Conservation (phyloP, 1,284 basidiomycete species). For the Ganoderma lingzhi region DNA sequence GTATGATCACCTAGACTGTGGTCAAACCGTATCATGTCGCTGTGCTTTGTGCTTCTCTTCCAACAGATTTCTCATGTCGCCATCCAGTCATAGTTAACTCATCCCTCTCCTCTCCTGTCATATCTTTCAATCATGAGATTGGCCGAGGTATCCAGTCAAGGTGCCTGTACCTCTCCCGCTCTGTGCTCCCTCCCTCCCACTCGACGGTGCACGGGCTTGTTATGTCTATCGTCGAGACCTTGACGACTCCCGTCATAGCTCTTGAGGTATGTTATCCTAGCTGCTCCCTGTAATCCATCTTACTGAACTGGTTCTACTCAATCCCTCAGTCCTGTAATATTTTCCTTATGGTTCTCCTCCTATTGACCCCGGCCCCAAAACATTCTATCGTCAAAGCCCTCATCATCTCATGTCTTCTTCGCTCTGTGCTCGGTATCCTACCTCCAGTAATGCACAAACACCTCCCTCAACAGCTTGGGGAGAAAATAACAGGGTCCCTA, state of each 20-base stretch:
- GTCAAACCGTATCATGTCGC: slow-evolving; percentile 27
- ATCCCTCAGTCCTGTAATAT: slow-evolving; percentile 31
- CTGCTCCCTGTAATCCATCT: background rate
- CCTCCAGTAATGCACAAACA: slow-evolving; percentile 30
- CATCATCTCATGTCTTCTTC: slow-evolving; percentile 33
- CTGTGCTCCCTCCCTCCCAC: background rate
- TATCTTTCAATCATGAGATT: slow-evolving; percentile 2
- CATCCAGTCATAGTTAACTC: background rate
- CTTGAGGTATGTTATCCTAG: slow-evolving; percentile 30
- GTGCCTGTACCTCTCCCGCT: background rate
- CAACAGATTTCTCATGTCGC: slow-evolving; percentile 28
- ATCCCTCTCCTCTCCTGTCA: background rate
- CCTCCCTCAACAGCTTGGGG: slow-evolving; percentile 18
- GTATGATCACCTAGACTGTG: slow-evolving; percentile 17
- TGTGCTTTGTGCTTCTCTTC: slow-evolving; percentile 25
- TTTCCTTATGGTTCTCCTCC: slow-evolving; percentile 29
- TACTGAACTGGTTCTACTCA: background rate
- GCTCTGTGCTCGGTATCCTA: slow-evolving; percentile 33
- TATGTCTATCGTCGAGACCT: slow-evolving; percentile 10
- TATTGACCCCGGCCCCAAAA: slow-evolving; percentile 38
- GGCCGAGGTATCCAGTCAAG: background rate
- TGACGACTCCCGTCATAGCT: slow-evolving; percentile 33
- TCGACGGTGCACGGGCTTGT: background rate
- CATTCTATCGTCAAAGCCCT: slow-evolving; percentile 39
- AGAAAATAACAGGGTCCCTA: slow-evolving; percentile 5